Percentiles rank a stretch among this genome's conserved stretches.
Conservation (phyloP, 1,284 basidiomycete genomes). For the Marasmius tenuissimus region DNA sequence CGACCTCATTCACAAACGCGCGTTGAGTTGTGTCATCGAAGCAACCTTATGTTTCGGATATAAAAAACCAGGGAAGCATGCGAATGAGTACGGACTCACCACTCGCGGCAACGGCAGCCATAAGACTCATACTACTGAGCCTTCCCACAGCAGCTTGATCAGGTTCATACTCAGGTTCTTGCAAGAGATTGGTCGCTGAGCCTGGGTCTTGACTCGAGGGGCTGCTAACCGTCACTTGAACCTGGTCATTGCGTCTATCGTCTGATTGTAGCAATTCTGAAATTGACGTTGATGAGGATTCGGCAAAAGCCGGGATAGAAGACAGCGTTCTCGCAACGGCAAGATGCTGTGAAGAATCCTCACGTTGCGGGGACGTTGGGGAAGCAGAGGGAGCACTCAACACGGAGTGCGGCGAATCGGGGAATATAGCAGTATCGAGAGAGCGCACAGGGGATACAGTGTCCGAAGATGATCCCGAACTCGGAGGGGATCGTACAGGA, state of each 20-base stretch:
- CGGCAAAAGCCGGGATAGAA: too few species aligned
- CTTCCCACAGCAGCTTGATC: slow-evolving; percentile 85
- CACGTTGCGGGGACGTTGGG: too few species aligned
- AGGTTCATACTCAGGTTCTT: slow-evolving; percentile 41
- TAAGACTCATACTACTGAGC: slow-evolving; percentile 90
- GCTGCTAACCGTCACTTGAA: slow-evolving; percentile 2
- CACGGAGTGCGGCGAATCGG: background rate
- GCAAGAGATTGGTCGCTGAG: slow-evolving; percentile 12
- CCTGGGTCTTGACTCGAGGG: background rate
- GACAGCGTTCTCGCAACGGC: too few species aligned
- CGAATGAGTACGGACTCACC: slow-evolving; percentile 43
- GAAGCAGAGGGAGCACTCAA: too few species aligned
- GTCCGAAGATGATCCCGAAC: background rate
- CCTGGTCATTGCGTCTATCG: background rate
- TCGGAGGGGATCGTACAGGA: background rate
- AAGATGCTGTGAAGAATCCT: too few species aligned
- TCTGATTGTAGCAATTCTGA: too few species aligned
- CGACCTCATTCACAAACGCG: slow-evolving; percentile 82
- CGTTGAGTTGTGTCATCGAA: slow-evolving; percentile 59
- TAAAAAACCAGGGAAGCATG: slow-evolving; percentile 8
- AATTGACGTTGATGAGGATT: too few species aligned
- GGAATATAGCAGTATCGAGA: slow-evolving; percentile 24
- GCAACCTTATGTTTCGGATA: slow-evolving; percentile 44
- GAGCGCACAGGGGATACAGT: slow-evolving; percentile 6
- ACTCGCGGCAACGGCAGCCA: slow-evolving; percentile 80